Evolutionary conservation across 768 basidiomycete species (phyloP).

Genomic region (Auriscalpium orientale): DNA sequence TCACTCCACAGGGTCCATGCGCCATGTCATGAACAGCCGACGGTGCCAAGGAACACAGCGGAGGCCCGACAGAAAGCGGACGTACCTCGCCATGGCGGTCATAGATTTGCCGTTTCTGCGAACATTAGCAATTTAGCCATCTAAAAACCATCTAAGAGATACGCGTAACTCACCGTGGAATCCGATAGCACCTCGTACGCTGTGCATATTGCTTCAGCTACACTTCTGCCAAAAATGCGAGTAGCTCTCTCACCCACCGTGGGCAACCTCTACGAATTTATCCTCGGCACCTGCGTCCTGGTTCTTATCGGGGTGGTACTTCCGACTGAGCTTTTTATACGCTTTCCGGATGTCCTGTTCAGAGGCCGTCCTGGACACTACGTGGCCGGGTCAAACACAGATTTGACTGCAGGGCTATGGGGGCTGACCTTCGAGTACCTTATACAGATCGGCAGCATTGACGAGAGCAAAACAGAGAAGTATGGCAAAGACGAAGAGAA

Average conservation of each 20-base stretch:
- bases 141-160: neutral
- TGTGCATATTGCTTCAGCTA: constrained; percentile 16
- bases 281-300: constrained; percentile 74
- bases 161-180: constrained; percentile 42
- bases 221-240: too few relatives aligned
- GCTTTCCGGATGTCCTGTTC: constrained; percentile 88
- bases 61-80: too few relatives aligned
- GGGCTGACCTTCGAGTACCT: constrained; percentile 68
- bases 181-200: constrained; percentile 97
- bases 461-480: constrained; percentile 28
- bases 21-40: too few relatives aligned
- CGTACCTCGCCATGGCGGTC: constrained; percentile 85
- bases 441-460: constrained; percentile 71
- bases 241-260: constrained; percentile 44
- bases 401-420: constrained; percentile 23
- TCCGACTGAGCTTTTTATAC: constrained; percentile 83
- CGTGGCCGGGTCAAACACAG: constrained; percentile 15
- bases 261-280: constrained; percentile 86
- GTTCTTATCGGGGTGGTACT: constrained; percentile 95
- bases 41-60: neutral
- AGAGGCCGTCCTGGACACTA: constrained; percentile 69
- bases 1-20: too few relatives aligned
- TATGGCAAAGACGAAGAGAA: constrained; percentile 23
- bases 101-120: constrained; percentile 86
- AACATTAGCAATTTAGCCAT: neutral